Percentiles rank a stretch among this genome's conserved stretches.
Conservation (phyloP, 495 filamentous ascomycete species). For the Thermochaetoides thermophila region DNA sequence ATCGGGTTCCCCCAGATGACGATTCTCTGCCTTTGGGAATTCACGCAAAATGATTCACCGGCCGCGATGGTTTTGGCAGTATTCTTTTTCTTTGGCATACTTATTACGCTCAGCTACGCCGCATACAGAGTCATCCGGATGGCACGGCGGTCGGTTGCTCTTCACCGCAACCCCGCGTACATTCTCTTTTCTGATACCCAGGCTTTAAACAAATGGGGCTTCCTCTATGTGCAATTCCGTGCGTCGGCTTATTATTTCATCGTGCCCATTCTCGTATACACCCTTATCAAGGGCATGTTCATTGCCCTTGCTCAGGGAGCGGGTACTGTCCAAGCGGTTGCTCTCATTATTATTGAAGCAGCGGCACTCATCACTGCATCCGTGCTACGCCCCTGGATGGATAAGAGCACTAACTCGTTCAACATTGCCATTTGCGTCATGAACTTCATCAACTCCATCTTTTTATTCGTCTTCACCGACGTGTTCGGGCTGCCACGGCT, state of each 20-base stretch:
- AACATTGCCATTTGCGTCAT: conserved; percentile 84
- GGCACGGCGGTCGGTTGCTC: conserved; percentile 70
- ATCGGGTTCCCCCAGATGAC: conserved; percentile 91
- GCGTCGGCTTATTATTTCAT: conserved; percentile 97
- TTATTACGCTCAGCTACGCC: conserved; percentile 70
- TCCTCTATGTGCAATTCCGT: conserved; percentile 94
- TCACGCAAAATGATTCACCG: conserved; percentile 71
- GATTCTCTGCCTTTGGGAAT: conserved; percentile 87
- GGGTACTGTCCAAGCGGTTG: conserved; percentile 70
- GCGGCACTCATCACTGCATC: conserved; percentile 61
- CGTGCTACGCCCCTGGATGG: conserved; percentile 90
- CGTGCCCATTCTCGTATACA: conserved; percentile 65
- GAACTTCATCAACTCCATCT: conserved; percentile 84
- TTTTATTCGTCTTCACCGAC: conserved; percentile 70
- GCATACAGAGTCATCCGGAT: conserved; percentile 78
- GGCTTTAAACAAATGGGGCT: conserved; percentile 95
- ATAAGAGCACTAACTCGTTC: conserved; percentile 96
- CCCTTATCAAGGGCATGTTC: conserved; percentile 79
- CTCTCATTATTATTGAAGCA: conserved; percentile 74
- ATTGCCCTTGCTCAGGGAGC: conserved; percentile 65
- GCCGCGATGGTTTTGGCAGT: conserved; percentile 80
- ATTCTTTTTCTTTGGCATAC: conserved; percentile 77
- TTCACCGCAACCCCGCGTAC: conserved; percentile 95
- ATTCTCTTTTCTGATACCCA: conserved; percentile 92
- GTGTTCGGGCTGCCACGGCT: conserved; percentile 73